phyloP scores from a whole-genome alignment of 495 filamentous ascomycete species.

The Neurospora africana region DNA sequence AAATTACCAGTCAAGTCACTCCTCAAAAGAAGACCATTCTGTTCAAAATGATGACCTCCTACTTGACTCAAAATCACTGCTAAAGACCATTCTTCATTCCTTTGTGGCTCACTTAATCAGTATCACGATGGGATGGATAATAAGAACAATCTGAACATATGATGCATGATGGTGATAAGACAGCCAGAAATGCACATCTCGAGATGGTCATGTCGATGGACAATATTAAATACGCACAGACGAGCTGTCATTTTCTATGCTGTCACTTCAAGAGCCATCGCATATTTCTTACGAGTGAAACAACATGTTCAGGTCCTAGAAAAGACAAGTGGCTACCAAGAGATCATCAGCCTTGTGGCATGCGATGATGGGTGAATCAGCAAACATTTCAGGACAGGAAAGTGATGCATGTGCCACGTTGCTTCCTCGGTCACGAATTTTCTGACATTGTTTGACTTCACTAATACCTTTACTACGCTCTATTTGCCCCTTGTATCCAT shows the following conservation, averaged over 20 bases:
- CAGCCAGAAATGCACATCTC: neutral
- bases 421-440: neutral
- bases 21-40: neutral
- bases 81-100: neutral
- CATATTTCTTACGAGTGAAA: neutral
- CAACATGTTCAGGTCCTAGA: neutral
- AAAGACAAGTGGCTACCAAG: neutral
- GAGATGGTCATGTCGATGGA: neutral
- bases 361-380: neutral
- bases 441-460: neutral
- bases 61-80: neutral
- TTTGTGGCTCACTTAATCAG: neutral
- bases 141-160: neutral
- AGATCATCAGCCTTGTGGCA: neutral
- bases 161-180: neutral
- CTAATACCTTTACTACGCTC: neutral
- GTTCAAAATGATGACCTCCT: neutral
- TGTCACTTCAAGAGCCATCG: neutral
- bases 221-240: neutral
- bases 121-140: neutral
- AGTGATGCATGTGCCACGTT: neutral
- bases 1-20: neutral
- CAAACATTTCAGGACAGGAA: neutral
- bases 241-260: neutral
- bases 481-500: neutral